Evolutionary conservation across 2,329 filamentous ascomycete species (phyloP).

Genomic region (Apiospora sp.): DNA sequence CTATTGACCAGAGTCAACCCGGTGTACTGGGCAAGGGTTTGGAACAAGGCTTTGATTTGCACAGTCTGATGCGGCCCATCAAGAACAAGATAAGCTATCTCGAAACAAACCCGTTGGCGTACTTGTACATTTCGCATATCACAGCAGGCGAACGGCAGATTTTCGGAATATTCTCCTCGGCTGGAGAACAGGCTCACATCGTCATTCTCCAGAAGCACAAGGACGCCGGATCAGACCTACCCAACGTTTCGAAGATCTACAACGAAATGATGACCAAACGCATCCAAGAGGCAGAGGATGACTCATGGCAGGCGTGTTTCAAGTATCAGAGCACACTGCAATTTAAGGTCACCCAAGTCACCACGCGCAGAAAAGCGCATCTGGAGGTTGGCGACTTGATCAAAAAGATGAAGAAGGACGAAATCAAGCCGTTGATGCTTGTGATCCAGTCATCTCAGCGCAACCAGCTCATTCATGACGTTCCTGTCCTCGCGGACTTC

Average conservation of each 20-base stretch:
- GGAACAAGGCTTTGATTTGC: conserved; percentile 91
- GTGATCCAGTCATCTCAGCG: conserved; percentile 91
- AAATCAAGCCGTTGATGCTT: conserved; percentile 79
- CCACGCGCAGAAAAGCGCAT: conserved; percentile 86
- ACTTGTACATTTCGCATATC: conserved; percentile 93
- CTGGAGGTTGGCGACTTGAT: conserved; percentile 87
- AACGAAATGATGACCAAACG: conserved; percentile 74
- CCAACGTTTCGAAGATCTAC: conserved; percentile 91
- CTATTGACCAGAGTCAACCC: conserved; percentile 88
- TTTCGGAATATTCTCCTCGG: conserved; percentile 91
- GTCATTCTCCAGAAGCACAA: conserved; percentile 85
- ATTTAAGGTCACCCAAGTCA: conserved; percentile 88
- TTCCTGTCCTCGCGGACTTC: conserved; percentile 84
- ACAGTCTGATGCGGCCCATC: conserved; percentile 71
- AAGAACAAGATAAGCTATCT: conserved; percentile 74
- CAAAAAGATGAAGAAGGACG: conserved; percentile 90
- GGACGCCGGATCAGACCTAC: conserved; percentile 81
- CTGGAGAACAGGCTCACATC: conserved; percentile 80
- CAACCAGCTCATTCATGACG: conserved; percentile 81
- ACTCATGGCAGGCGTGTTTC: conserved; percentile 82
- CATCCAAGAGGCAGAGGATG: conserved; percentile 70
- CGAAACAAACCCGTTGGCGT: conserved; percentile 75
- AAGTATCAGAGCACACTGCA: conserved; percentile 85
- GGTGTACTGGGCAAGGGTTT: conserved; percentile 92
- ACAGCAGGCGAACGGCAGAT: conserved; percentile 89